These are phyloP conservation scores for Phalaenopsis hybrid DNA, from an alignment of 116 monocot genomes.

Conservation along the genomic window DNA sequence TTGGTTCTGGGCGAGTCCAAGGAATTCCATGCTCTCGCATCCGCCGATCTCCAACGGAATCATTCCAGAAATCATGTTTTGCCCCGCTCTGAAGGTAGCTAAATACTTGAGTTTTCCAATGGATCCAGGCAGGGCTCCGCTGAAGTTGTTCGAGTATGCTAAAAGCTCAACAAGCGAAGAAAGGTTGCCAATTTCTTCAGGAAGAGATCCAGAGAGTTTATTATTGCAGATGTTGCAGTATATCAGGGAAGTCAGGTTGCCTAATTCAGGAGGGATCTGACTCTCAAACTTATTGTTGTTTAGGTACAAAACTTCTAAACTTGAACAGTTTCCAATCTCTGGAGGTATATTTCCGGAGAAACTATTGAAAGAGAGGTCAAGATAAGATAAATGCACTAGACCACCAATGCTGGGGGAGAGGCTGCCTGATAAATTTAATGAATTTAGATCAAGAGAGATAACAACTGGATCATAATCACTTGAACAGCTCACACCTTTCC, in stretches of 20 bases:
- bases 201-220: conserved; percentile 53
- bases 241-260: conserved; percentile 36
- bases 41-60: conserved; percentile 60
- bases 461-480: conserved; percentile 31
- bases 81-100: conserved; percentile 42
- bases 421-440: conserved; percentile 63
- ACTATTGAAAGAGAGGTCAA: conserved; percentile 59
- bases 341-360: conserved; percentile 55
- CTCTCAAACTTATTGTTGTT: conserved; percentile 66
- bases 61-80: conserved; percentile 58
- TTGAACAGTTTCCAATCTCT: conserved; percentile 59
- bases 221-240: conserved; percentile 66
- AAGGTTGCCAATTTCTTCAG: conserved; percentile 64
- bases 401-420: conserved; percentile 54
- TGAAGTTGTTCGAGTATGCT: conserved; percentile 63
- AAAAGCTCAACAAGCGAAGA: conserved; percentile 45
- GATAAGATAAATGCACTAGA: conserved; percentile 37
- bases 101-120: conserved; percentile 67
- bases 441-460: conserved; percentile 44
- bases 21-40: conserved; percentile 38
- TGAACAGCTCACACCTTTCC: conserved; percentile 67
- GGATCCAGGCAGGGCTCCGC: conserved; percentile 45
- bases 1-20: conserved; percentile 82
- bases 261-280: conserved; percentile 56
- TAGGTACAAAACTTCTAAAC: conserved; percentile 35